Conservation (phyloP, 768 basidiomycete genomes). For the Tricholoma bakamatsutake region DNA sequence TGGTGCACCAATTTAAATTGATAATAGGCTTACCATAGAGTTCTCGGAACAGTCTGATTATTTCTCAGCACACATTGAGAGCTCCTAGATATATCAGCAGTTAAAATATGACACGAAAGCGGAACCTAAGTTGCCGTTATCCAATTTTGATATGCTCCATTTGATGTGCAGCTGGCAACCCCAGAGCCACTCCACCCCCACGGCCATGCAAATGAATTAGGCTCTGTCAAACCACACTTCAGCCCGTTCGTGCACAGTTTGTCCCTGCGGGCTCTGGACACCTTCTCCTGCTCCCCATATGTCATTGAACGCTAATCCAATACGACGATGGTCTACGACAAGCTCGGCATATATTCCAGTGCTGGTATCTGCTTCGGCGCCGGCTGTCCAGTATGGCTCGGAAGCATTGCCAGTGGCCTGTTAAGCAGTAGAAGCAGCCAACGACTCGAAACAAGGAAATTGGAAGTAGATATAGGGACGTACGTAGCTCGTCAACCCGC, state of each 20-base stretch:
- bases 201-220: background rate
- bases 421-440: background rate
- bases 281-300: slow-evolving; percentile 14
- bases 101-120: too few relatives aligned
- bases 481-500: slow-evolving; percentile 11
- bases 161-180: too few relatives aligned
- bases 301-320: slow-evolving; percentile 7
- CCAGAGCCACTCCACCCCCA: too few relatives aligned
- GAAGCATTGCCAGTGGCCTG: slow-evolving; percentile 12
- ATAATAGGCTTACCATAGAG: too few relatives aligned
- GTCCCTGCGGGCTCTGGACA: slow-evolving; percentile 3
- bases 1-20: too few relatives aligned
- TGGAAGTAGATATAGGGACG: background rate
- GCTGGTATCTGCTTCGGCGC: background rate
- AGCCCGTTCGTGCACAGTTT: slow-evolving; percentile 9
- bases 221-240: slow-evolving; percentile 11
- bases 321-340: background rate
- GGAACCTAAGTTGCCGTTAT: too few relatives aligned
- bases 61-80: too few relatives aligned
- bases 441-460: background rate
- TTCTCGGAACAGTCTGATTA: too few relatives aligned
- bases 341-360: background rate
- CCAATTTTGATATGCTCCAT: too few relatives aligned
- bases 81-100: too few relatives aligned
- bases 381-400: slow-evolving; percentile 12